These are phyloP conservation scores for Monilinia polystroma DNA, from an alignment of 2,329 filamentous ascomycete species.

Conservation along the genomic window DNA sequence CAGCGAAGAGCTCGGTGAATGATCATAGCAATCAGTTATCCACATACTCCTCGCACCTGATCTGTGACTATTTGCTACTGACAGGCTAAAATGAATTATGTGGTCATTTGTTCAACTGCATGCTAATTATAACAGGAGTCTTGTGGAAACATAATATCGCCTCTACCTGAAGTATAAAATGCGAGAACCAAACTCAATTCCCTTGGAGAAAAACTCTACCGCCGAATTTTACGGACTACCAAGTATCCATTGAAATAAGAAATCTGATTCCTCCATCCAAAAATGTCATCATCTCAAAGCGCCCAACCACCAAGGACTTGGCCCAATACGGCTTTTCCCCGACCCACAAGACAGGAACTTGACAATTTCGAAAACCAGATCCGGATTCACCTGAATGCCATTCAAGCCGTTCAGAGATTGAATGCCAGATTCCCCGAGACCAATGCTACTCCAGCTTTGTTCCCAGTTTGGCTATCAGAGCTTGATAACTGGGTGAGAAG, in stretches of 20 bases:
- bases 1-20: no score
- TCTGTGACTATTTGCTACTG: neutral
- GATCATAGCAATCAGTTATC: no score
- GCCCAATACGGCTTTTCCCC: neutral
- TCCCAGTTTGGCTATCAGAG: neutral
- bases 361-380: neutral
- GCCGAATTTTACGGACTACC: neutral
- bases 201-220: neutral
- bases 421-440: neutral
- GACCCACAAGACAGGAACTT: neutral
- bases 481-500: neutral
- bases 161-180: neutral
- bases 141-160: neutral
- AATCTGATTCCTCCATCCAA: neutral
- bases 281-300: neutral
- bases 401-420: neutral
- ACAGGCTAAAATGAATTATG: neutral
- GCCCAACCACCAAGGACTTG: neutral
- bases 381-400: neutral
- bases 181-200: neutral
- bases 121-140: no score
- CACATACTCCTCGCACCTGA: neutral
- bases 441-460: neutral
- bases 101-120: neutral
- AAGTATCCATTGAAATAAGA: no score